Evolutionary conservation across 768 basidiomycete genomes (phyloP).

Genomic region (Cyclocybe cylindracea): DNA sequence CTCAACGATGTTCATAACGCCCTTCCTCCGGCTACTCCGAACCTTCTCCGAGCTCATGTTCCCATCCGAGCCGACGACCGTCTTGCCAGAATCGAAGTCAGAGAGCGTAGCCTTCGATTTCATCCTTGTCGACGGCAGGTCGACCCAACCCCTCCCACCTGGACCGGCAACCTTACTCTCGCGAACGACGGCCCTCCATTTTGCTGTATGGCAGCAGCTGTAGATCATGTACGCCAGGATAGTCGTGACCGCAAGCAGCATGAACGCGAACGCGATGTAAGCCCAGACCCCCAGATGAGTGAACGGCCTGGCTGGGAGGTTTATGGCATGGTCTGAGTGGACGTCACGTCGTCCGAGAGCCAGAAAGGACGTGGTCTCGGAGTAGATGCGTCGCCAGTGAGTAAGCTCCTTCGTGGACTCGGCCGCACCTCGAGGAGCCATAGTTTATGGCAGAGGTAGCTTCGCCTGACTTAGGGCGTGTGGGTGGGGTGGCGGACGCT

Average conservation of each 20-base stretch:
- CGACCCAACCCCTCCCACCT: slow-evolving; percentile 3
- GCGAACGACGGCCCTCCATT: background rate
- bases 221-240: slow-evolving; percentile 23
- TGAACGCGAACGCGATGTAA: slow-evolving; percentile 25
- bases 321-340: background rate
- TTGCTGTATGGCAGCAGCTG: slow-evolving; percentile 24
- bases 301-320: slow-evolving; percentile 10
- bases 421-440: too few relatives aligned
- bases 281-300: slow-evolving; percentile 23
- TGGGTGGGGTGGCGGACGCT: too few relatives aligned
- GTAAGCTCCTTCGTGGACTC: too few relatives aligned
- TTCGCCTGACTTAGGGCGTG: too few relatives aligned
- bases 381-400: too few relatives aligned
- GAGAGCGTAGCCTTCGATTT: background rate
- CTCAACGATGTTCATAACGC: too few relatives aligned
- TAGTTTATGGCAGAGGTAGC: too few relatives aligned
- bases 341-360: too few relatives aligned
- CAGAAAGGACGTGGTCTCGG: too few relatives aligned
- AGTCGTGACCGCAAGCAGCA: slow-evolving; percentile 18
- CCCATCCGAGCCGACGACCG: too few relatives aligned
- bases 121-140: background rate
- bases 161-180: background rate
- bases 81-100: background rate
- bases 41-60: too few relatives aligned
- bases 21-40: too few relatives aligned